Conservation (phyloP, 495 filamentous ascomycete genomes). For the Choiromyces venosus region DNA sequence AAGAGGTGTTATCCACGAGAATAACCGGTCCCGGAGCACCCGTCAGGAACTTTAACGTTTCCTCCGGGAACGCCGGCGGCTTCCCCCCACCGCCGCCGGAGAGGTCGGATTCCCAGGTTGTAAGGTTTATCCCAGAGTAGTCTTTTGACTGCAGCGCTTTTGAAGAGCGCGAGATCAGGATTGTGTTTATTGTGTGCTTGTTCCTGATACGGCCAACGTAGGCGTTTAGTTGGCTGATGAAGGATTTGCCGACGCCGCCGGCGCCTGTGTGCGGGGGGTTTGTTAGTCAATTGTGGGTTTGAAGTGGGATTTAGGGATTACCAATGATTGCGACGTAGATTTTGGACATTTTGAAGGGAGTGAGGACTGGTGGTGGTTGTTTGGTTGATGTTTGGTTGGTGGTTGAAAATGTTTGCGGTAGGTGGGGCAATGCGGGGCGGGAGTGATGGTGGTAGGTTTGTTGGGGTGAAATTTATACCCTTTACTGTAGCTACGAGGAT, state of each 20-base stretch:
- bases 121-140: constrained; percentile 55
- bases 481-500: background rate
- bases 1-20: constrained; percentile 91
- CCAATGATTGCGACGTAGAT: constrained; percentile 45
- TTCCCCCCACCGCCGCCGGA: constrained; percentile 52
- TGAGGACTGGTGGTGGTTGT: constrained; percentile 1
- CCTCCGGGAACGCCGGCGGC: constrained; percentile 52
- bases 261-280: constrained; percentile 56
- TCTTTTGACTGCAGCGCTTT: constrained; percentile 63
- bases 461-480: background rate
- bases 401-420: constrained; percentile 3
- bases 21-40: constrained; percentile 65
- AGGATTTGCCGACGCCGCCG: constrained; percentile 86
- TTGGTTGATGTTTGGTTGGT: constrained; percentile 1
- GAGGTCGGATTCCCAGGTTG: constrained; percentile 53
- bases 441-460: background rate
- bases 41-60: constrained; percentile 66
- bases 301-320: constrained; percentile 15
- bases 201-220: constrained; percentile 52
- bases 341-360: constrained; percentile 28
- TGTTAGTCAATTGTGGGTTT: constrained; percentile 2
- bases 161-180: constrained; percentile 74
- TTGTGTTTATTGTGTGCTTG: constrained; percentile 59
- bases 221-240: constrained; percentile 69
- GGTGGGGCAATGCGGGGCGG: constrained; percentile 23